Evolutionary conservation across 2,329 filamentous ascomycete species (phyloP).

Genomic region (Xylariales sp.): DNA sequence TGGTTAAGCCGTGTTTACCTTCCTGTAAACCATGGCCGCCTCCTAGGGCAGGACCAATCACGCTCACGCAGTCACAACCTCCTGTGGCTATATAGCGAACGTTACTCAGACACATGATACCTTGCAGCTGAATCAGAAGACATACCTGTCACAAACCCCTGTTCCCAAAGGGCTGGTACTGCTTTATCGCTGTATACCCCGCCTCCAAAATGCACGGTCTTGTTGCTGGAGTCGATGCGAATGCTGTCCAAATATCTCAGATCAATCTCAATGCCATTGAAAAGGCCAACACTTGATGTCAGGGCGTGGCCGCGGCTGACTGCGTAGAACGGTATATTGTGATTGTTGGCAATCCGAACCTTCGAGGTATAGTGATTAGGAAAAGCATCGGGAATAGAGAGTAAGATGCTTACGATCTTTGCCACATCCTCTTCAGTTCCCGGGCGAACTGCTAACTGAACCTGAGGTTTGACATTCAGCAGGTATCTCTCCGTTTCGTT

Average conservation of each 20-base stretch:
- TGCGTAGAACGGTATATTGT: conserved; percentile 17
- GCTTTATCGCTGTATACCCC: conserved; percentile 10
- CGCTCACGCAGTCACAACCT: conserved; percentile 17
- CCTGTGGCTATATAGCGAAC: conserved; percentile 14
- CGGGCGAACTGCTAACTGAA: conserved; percentile 7
- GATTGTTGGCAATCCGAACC: conserved; percentile 18
- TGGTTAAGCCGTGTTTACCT: conserved; percentile 21
- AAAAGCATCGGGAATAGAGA: background rate
- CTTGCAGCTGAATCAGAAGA: background rate
- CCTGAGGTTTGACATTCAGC: conserved; percentile 1
- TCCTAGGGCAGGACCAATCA: conserved; percentile 19
- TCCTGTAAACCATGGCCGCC: conserved; percentile 21
- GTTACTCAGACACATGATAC: background rate
- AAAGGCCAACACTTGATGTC: conserved; percentile 11
- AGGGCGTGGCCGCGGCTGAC: conserved; percentile 17
- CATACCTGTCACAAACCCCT: conserved; percentile 11
- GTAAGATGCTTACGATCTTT: conserved; percentile 9
- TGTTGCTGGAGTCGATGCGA: background rate
- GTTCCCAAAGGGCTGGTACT: conserved; percentile 8
- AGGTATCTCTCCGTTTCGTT: conserved; percentile 10
- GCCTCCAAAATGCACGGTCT: conserved; percentile 8
- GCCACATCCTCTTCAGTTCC: conserved; percentile 11
- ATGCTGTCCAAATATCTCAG: conserved; percentile 14
- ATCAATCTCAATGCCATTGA: conserved; percentile 21
- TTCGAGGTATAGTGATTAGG: conserved; percentile 9